Conservation (phyloP, 257 asterid species). For the Thymus quinquecostatus region DNA sequence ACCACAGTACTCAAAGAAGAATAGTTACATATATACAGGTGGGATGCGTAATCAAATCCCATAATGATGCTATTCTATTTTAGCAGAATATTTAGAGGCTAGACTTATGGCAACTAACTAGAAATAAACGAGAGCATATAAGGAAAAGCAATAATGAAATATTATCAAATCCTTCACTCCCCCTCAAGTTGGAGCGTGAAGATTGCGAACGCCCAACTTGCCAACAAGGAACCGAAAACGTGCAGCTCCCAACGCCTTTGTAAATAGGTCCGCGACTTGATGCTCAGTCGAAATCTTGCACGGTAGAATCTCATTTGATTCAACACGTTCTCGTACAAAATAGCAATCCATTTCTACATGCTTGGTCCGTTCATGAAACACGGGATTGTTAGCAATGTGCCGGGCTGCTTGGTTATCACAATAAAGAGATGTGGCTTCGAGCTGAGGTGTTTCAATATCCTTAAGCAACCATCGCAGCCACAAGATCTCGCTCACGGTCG, state of each 20-base stretch:
- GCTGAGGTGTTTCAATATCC: background rate
- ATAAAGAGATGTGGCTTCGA: background rate
- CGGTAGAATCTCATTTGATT: background rate
- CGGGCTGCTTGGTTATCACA: background rate
- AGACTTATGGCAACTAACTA: no score
- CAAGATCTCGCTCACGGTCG: background rate
- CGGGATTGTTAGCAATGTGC: background rate
- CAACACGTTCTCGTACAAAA: background rate
- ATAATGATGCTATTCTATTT: no score
- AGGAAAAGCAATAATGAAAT: no score
- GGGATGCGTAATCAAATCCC: no score
- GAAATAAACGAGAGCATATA: no score
- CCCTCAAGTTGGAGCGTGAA: no score
- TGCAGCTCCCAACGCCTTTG: background rate
- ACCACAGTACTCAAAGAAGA: no score
- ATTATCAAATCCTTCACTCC: no score
- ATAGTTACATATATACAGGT: no score
- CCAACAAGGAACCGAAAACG: background rate
- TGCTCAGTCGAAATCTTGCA: background rate
- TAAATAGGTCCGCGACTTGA: background rate
- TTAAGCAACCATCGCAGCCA: background rate
- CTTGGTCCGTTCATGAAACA: background rate
- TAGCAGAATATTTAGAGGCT: no score
- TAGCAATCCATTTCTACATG: background rate
- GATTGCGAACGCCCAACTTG: background rate